Evolutionary conservation across 768 basidiomycete species (phyloP).

Genomic region (Lactarius hengduanensis): DNA sequence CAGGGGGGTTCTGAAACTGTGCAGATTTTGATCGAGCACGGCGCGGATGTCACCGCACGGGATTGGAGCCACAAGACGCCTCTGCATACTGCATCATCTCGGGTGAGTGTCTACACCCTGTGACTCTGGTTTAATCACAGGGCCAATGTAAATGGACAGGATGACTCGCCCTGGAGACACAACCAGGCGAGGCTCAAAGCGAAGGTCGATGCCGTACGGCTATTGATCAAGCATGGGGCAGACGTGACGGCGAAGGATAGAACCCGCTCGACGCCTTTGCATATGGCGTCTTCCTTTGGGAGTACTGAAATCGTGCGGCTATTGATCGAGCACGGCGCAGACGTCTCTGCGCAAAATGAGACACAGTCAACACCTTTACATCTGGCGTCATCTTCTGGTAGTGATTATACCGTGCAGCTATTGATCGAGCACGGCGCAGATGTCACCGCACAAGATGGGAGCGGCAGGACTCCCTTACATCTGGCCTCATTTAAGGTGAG

Average conservation of each 20-base stretch:
- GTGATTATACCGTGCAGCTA: no score
- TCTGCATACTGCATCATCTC: background rate
- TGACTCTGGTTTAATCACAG: background rate
- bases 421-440: no score
- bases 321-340: background rate
- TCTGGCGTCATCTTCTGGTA: no score
- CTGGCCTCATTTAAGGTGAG: no score
- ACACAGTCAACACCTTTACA: background rate
- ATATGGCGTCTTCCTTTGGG: no score
- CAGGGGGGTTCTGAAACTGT: background rate
- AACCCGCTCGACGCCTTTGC: no score
- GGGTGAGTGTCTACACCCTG: background rate
- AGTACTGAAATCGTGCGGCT: background rate
- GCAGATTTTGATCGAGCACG: background rate
- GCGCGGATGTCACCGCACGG: background rate
- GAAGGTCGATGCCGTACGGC: no score
- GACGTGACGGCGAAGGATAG: no score
- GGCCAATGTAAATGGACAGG: background rate
- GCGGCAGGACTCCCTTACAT: no score
- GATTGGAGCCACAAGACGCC: background rate
- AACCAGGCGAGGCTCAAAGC: no score
- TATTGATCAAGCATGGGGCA: background rate
- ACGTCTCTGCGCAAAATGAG: background rate
- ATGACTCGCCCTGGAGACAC: no score
- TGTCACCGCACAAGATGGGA: no score